A percentile compares a stretch with the other conserved stretches of the same genome.
Evolutionary conservation across 768 basidiomycete genomes (phyloP).

Genomic region (Tricholoma furcatifolium): DNA sequence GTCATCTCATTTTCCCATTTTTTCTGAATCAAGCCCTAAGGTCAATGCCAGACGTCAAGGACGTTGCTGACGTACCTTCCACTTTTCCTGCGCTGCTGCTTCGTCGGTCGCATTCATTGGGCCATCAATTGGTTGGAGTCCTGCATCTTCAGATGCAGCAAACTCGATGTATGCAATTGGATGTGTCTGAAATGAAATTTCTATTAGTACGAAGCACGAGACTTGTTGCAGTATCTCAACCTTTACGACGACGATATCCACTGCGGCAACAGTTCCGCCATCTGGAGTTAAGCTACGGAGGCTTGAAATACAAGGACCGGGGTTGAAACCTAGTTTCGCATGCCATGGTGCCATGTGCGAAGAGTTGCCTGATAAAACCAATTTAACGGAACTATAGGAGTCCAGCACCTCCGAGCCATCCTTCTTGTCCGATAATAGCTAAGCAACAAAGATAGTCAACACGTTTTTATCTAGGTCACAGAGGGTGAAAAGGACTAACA

Average conservation of each 20-base stretch:
- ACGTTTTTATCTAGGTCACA: background rate
- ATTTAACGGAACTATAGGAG: constrained; percentile 63
- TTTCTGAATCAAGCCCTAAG: constrained; percentile 35
- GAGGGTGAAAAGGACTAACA: constrained; percentile 45
- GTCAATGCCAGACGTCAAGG: background rate
- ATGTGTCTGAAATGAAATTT: constrained; percentile 45
- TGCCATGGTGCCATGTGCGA: constrained; percentile 89
- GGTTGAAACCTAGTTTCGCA: constrained; percentile 78
- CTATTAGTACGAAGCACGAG: background rate
- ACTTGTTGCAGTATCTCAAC: constrained; percentile 27
- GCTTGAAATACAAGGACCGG: constrained; percentile 65
- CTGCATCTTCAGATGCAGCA: constrained; percentile 44
- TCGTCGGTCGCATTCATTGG: constrained; percentile 77
- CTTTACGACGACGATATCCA: constrained; percentile 75
- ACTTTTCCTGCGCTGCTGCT: constrained; percentile 50
- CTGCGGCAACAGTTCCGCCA: constrained; percentile 73
- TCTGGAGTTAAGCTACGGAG: constrained; percentile 77
- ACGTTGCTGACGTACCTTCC: constrained; percentile 57
- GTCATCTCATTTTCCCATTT: constrained; percentile 57
- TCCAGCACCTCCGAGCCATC: constrained; percentile 85
- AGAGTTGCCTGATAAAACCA: constrained; percentile 81
- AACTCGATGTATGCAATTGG: constrained; percentile 83
- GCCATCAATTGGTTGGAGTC: constrained; percentile 46
- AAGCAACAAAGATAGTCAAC: background rate
- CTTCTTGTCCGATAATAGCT: constrained; percentile 70